Evolutionary conservation across 257 asterid species (phyloP), one percentile per base, ranked within the genome.

Genomic region (Thymus quinquecostatus): DNA sequence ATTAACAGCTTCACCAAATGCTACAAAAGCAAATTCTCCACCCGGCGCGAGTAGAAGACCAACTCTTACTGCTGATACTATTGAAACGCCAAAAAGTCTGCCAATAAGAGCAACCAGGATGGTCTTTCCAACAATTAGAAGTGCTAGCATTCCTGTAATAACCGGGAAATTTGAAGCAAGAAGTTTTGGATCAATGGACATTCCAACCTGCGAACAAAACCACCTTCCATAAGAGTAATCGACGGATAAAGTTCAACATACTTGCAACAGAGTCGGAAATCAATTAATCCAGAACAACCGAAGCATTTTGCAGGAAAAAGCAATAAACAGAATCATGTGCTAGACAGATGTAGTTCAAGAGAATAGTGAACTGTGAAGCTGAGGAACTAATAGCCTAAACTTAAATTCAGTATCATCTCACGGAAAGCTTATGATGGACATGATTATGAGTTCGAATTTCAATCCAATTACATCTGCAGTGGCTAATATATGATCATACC

Each of bases 31-130:
- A 81, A 95, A 95, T 73, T 95, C 99, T 71, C 99, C 99, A 66
- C 99, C 99, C 1, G 99, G 99, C 74, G 99, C 99, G 76, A 95
- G 99, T 51, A 95, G 87, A 81, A 95, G 98, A 68, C 99, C 99
- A 80, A 85, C 93, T 83, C 99, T 92, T 79, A 95, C 67, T 7
- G 99, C 99, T 47, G 99, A 86, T 61, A 95, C 80, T 45, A 95
- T 75, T 74, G 99, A 92, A 80, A 95, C 59, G 29, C 99, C 99
- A 83, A 88, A 95, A 68, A 88, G 73, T 76, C 80, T 84, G 68
- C 99, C 99, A 78, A 95, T 81, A 60, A 95, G 84, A 70, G 92
- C 89, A 78, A 92, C 95, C 88, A 95, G 86, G 66, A 89, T 45
- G 49, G 98, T 92, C 87, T 95, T 95, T 54, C 98, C 97, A 77